Conservation (phyloP, 129 eudicot genomes). For the Flaveria sonorensis region DNA sequence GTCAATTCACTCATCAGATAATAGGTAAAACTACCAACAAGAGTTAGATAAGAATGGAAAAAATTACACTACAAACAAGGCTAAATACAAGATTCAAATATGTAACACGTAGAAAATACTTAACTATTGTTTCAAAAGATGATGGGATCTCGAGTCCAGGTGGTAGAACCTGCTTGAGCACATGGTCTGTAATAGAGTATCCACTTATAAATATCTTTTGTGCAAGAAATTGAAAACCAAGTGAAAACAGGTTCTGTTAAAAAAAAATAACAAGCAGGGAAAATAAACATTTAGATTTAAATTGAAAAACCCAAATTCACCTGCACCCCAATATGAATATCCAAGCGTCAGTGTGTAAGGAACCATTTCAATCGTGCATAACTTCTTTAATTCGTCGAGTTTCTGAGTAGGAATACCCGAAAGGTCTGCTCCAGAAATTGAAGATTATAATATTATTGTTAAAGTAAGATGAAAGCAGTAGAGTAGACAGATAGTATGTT, state of each 20-base stretch:
- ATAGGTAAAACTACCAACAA: neutral
- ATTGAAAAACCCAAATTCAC: slow-evolving; percentile 39
- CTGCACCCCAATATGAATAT: slow-evolving; percentile 98
- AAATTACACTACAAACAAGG: neutral
- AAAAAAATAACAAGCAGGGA: slow-evolving; percentile 2
- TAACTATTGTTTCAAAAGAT: slow-evolving; percentile 98
- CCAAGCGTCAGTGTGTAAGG: slow-evolving; percentile 90
- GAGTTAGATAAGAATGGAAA: no score
- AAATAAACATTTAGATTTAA: neutral
- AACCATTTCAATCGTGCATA: slow-evolving; percentile 69
- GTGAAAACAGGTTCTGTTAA: neutral
- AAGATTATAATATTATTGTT: neutral
- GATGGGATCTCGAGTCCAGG: slow-evolving; percentile 90
- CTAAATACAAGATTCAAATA: neutral
- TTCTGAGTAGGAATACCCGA: slow-evolving; percentile 76
- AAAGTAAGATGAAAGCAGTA: neutral
- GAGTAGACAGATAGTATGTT: neutral
- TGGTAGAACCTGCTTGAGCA: slow-evolving; percentile 91
- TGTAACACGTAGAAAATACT: slow-evolving; percentile 45
- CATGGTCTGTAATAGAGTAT: slow-evolving; percentile 55
- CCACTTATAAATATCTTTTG: neutral
- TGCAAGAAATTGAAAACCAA: neutral
- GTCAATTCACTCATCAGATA: slow-evolving; percentile 36
- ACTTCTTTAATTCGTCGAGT: slow-evolving; percentile 61
- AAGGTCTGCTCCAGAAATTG: slow-evolving; percentile 53